A percentile compares a stretch with the other conserved stretches of the same genome.
These are phyloP conservation scores for Bryoerythrophyllum caledonicum DNA, from an alignment of 225 moss, liverwort and hornwort genomes.

Conservation along the genomic window DNA sequence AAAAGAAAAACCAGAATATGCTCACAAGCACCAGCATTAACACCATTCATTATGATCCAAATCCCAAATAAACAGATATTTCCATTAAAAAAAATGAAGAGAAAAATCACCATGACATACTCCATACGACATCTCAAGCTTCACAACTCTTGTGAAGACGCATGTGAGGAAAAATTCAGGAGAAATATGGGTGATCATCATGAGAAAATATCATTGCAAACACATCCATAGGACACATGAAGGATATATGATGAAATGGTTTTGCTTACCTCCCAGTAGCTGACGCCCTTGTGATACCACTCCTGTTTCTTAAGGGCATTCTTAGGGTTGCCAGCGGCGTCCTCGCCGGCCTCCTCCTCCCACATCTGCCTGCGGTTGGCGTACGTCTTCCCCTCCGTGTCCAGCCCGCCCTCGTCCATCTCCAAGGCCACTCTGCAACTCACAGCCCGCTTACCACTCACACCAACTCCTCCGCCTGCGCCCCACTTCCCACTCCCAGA, in stretches of 20 bases:
- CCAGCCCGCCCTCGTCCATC: constrained; percentile 44
- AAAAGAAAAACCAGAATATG: not conserved
- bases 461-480: constrained; percentile 14
- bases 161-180: no score
- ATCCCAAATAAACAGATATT: not conserved
- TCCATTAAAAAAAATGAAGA: not conserved
- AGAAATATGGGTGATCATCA: no score
- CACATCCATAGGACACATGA: not conserved
- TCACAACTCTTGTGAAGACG: no score
- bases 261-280: constrained; percentile 52
- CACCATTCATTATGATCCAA: not conserved
- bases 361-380: constrained; percentile 46
- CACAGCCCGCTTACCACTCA: not conserved
- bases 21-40: not conserved
- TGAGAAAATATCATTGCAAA: not conserved
- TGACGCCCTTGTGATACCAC: constrained; percentile 48
- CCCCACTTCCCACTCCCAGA: not conserved
- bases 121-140: not conserved
- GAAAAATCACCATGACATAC: not conserved
- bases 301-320: constrained; percentile 44
- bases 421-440: constrained; percentile 7
- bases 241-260: constrained; percentile 2
- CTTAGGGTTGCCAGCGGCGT: constrained; percentile 42
- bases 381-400: constrained; percentile 44
- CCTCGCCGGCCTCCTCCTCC: constrained; percentile 53